A percentile compares a stretch with the other conserved stretches of the same genome.
Conservation (phyloP, 257 asterid species). For the Handroanthus guayacan region DNA sequence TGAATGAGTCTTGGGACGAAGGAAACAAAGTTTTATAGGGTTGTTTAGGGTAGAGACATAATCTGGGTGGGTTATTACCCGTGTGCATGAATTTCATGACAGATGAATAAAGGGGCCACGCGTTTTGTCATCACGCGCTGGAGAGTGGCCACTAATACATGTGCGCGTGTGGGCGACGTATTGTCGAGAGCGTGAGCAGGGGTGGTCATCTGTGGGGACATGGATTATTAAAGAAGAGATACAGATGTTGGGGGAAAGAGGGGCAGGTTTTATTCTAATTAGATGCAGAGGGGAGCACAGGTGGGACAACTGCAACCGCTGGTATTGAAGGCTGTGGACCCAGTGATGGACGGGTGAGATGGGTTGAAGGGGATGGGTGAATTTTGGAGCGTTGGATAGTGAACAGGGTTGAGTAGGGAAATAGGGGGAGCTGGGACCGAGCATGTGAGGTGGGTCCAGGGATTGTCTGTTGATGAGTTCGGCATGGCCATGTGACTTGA, state of each 20-base stretch:
- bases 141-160: not conserved
- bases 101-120: constrained; percentile 23
- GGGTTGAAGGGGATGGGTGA: not conserved
- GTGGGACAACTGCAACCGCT: constrained; percentile 56
- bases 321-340: constrained; percentile 51
- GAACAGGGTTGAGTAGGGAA: constrained; percentile 20
- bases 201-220: constrained; percentile 41
- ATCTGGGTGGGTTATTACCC: constrained; percentile 27
- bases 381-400: constrained; percentile 36
- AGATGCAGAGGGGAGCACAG: constrained; percentile 32
- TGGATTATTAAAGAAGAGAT: constrained; percentile 30
- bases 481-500: constrained; percentile 48
- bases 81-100: constrained; percentile 44
- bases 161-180: constrained; percentile 2
- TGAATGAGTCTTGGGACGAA: constrained; percentile 31
- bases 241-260: constrained; percentile 37
- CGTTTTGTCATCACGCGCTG: constrained; percentile 31
- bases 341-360: constrained; percentile 38
- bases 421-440: not conserved
- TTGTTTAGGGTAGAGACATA: constrained; percentile 26
- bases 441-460: constrained; percentile 62
- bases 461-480: constrained; percentile 46
- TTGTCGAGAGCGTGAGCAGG: not conserved
- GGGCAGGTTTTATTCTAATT: constrained; percentile 31
- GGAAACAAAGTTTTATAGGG: constrained; percentile 38